These are phyloP conservation scores for Rhizomucor miehei DNA, from an alignment of 371 early-diverging fungal species.

Conservation along the genomic window DNA sequence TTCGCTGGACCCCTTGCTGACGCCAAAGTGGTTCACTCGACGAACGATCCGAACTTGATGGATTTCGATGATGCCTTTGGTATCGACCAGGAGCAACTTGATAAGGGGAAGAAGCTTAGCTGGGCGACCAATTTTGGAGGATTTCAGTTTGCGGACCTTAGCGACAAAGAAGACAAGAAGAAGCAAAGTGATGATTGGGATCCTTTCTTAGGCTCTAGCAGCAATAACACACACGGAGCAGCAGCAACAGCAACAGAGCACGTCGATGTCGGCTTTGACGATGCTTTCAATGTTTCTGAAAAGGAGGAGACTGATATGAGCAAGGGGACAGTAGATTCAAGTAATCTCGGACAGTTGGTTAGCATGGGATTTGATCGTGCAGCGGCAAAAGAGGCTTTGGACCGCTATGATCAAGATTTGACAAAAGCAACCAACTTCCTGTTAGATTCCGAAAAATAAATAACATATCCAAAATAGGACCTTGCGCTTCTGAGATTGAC, in stretches of 20 bases:
- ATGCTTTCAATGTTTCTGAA: constrained; percentile 8
- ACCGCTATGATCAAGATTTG: constrained; percentile 65
- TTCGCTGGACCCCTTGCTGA: constrained; percentile 31
- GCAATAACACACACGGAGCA: neutral
- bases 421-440: constrained; percentile 61
- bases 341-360: constrained; percentile 46
- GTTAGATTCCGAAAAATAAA: neutral
- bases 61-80: constrained; percentile 48
- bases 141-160: constrained; percentile 19
- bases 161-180: neutral
- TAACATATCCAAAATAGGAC: no score
- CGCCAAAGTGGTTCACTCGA: constrained; percentile 26
- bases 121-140: constrained; percentile 39
- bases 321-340: constrained; percentile 14
- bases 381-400: constrained; percentile 62
- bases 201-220: constrained; percentile 31
- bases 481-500: constrained; percentile 9
- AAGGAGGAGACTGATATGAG: neutral
- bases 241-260: no score
- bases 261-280: constrained; percentile 8
- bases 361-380: constrained; percentile 66
- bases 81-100: neutral
- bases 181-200: constrained; percentile 31
- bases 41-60: constrained; percentile 3
- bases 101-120: constrained; percentile 4